Evolutionary conservation across 208 protist genomes (phyloP), one percentile per base, ranked within the genome.

Genomic region (Crithidia bombi): DNA sequence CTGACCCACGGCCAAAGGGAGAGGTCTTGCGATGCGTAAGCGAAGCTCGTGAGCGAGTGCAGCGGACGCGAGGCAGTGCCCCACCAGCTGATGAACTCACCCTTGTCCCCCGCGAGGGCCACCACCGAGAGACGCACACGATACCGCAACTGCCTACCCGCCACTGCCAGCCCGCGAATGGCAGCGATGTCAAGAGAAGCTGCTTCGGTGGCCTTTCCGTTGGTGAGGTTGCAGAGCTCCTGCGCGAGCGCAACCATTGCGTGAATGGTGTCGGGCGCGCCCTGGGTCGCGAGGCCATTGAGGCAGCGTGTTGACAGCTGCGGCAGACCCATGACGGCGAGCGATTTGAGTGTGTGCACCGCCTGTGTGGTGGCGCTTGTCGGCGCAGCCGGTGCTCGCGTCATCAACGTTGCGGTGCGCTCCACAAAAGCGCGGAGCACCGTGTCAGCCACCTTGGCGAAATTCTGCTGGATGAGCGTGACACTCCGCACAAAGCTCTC

Each of bases 381-480:
- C 25, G 26, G 47, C n/a, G 41, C 26, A 5, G 33, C 17, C 28
- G 30, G 9, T 7, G 11, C n/a, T 2, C 26, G 58, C 43, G 25
- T 36, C 39, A 52, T 65, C 19, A 19, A 36, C 25, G 52, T 46
- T n/a, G 9, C 64, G 15, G 67, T 51, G 2, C 87, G 79, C 43
- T 93, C 87, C 10, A 85, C 81, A 72, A 87, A 93, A 2, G 87
- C 83, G 32, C 84, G 79, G 28, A 89, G 85, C 1, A 90, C 82
- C 21, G 81, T 68, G 0, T 75, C 68, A 0, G 82, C 64, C 26
- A 79, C 71, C 14, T 54, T 55, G 10, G 79, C 17, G 50, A 80
- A 90, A 21, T 78, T 36, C 25, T 14, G 36, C 11, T 54, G 66
- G 11, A 89, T 26, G 36, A 79, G 65, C 19, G 67, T 23, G 15